These are phyloP conservation scores for Aaosphaeria arxii DNA, from an alignment of 2,329 filamentous ascomycete genomes.

Conservation along the genomic window DNA sequence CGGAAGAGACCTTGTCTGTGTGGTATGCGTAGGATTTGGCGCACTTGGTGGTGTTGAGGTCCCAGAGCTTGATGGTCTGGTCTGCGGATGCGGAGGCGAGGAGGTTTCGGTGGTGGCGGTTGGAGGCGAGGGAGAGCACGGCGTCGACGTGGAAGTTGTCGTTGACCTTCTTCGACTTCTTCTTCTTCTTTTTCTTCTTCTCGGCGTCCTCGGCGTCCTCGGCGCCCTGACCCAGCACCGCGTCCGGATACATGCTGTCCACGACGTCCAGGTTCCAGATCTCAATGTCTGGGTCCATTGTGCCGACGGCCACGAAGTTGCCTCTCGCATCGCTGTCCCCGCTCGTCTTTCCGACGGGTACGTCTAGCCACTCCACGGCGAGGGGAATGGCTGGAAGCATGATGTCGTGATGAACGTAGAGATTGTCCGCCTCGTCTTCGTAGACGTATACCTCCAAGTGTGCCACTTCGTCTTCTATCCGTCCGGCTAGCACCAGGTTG, in stretches of 20 bases:
- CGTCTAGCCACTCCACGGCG: conserved; percentile 91
- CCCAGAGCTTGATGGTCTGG: conserved; percentile 97
- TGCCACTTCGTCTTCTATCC: conserved; percentile 94
- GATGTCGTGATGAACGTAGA: conserved; percentile 99
- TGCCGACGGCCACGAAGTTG: conserved; percentile 93
- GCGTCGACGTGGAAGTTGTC: conserved; percentile 93
- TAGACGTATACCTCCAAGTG: conserved; percentile 98
- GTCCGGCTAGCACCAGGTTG: conserved; percentile 86
- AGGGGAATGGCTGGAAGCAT: conserved; percentile 97
- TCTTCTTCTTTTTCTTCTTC: conserved; percentile 78
- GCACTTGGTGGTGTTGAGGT: conserved; percentile 85
- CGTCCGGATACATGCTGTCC: conserved; percentile 97
- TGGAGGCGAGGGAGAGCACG: conserved; percentile 85
- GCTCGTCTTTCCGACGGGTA: conserved; percentile 73
- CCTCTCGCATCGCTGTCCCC: conserved; percentile 65
- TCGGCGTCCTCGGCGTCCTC: conserved; percentile 52
- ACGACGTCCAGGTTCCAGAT: conserved; percentile 96
- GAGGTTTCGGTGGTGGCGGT: conserved; percentile 89
- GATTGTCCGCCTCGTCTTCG: conserved; percentile 90
- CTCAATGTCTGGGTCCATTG: conserved; percentile 98
- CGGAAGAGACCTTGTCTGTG: conserved; percentile 94
- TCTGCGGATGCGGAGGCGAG: conserved; percentile 94
- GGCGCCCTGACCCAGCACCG: conserved; percentile 74
- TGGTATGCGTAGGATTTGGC: conserved; percentile 96
- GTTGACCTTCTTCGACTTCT: conserved; percentile 85